These are phyloP conservation scores for Luzula sylvatica DNA, from an alignment of 176 grass and related monocot species.

Conservation along the genomic window DNA sequence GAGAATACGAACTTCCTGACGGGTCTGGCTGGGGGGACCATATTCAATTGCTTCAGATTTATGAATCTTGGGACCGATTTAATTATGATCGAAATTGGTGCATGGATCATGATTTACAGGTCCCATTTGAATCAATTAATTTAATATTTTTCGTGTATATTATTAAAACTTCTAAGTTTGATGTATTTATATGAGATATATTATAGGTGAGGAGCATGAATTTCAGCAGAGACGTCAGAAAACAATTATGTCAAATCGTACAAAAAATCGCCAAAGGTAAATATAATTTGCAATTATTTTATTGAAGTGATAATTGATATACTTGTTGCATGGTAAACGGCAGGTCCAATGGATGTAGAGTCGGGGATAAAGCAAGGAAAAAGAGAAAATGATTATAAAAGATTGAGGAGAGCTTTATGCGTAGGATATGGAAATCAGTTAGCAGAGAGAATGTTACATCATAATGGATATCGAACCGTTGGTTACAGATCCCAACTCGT, in stretches of 20 bases:
- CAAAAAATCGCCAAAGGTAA: slow-evolving; percentile 55
- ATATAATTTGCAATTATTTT: not conserved
- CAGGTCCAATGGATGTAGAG: slow-evolving; percentile 59
- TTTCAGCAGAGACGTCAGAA: slow-evolving; percentile 94
- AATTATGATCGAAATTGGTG: slow-evolving; percentile 93
- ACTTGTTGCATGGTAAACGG: not conserved
- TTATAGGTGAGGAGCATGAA: slow-evolving; percentile 74
- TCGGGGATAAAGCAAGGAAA: slow-evolving; percentile 36
- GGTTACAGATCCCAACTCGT: slow-evolving; percentile 85
- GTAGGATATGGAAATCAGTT: slow-evolving; percentile 88
- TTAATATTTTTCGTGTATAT: no score
- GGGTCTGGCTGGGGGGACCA: slow-evolving; percentile 96
- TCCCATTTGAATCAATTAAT: no score
- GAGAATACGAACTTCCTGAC: slow-evolving; percentile 56
- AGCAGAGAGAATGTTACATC: slow-evolving; percentile 86
- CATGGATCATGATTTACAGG: slow-evolving; percentile 72
- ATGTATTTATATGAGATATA: not conserved
- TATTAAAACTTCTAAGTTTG: not conserved
- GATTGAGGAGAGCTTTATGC: slow-evolving; percentile 76
- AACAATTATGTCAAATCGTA: slow-evolving; percentile 83
- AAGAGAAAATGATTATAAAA: slow-evolving; percentile 60
- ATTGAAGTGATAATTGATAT: no score
- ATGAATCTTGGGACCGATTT: slow-evolving; percentile 74
- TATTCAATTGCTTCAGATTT: slow-evolving; percentile 95
- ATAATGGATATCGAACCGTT: slow-evolving; percentile 95